Base-by-base conservation (phyloP, 179 eudicot genomes). In the Silene noctiflora region DNA sequence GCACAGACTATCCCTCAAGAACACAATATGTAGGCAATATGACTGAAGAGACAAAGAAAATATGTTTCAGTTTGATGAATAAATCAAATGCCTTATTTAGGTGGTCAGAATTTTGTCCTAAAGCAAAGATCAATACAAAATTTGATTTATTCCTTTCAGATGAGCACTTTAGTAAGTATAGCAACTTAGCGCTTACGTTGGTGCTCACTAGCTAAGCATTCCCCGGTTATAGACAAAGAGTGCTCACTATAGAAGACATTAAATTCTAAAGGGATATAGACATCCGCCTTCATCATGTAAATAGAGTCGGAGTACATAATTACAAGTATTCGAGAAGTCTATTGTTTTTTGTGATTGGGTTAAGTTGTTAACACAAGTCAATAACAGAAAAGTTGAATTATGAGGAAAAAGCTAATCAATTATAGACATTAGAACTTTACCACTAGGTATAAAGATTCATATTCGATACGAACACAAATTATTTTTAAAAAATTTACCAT, bases 401-500 rank as follows among this genome's bases (percentile, higher is more conserved):
- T 29, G 62, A 53, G 35, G 24, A 24, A 12, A 72, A 31, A n/a
- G 51, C 19, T 24, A 31, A 56, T 64, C n/a, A 55, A 17, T 56
- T 22, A 71, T 48, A 53, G 63, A 25, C 64, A 55, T 51, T 25
- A 48, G 20, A 55, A 51, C 1, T 51, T 6, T 22, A 53, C 39
- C 3, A 46, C n/a, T 51, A 51, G 20, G 33, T 53, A 14, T 24
- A 72, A 55, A 29, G 8, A 27, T 48, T 67, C 31, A 10, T 29
- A 67, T 51, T 22, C 59, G 3, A 68, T 35, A 9, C 20, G 2
- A 75, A 66, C 6, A 35, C 42, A 53, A 7, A 71, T 22, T 22
- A 46, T 20, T 51, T 10, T 70, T 27, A 10, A 70, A 67, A 70
- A 67, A 44, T 65, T 83, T 88, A 93, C 99, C 99, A 75, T 82